Evolutionary conservation across 2,329 filamentous ascomycete species (phyloP).

Genomic region (Nigrospora oryzae): DNA sequence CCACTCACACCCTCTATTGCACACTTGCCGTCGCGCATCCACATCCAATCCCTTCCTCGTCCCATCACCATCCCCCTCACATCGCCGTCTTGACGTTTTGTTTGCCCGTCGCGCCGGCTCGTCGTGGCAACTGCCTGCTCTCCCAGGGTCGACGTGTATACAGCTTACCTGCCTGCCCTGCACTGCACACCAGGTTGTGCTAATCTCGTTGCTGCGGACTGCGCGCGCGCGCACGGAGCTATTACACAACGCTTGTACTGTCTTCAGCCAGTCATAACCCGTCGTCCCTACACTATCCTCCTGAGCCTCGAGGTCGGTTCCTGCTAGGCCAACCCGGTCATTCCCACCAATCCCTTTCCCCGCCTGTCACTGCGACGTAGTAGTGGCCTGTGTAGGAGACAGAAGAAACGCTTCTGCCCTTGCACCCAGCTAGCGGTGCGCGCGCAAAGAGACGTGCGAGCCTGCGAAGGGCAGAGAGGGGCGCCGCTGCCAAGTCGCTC

Average conservation of each 20-base stretch:
- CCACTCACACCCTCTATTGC: slow-evolving; percentile 6
- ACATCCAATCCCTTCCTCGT: slow-evolving; percentile 3
- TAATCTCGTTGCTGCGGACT: neutral
- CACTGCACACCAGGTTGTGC: too few species aligned
- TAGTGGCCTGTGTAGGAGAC: too few species aligned
- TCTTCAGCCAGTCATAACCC: slow-evolving; percentile 1
- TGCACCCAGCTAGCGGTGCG: too few species aligned
- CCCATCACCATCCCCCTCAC: slow-evolving; percentile 1
- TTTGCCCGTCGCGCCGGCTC: slow-evolving; percentile 15
- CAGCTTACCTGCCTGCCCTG: too few species aligned
- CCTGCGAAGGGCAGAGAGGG: slow-evolving; percentile 4
- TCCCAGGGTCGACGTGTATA: neutral
- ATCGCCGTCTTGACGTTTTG: slow-evolving; percentile 11
- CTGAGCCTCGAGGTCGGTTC: neutral
- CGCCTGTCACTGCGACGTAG: slow-evolving; percentile 2
- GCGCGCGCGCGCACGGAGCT: neutral
- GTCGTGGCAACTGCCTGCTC: slow-evolving; percentile 10
- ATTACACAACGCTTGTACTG: neutral
- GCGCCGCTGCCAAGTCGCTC: too few species aligned
- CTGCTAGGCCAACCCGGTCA: slow-evolving; percentile 2
- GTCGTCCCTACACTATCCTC: neutral
- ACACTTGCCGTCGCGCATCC: slow-evolving; percentile 7
- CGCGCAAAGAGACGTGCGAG: slow-evolving; percentile 1
- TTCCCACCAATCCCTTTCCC: slow-evolving; percentile 4
- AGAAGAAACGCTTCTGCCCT: neutral